Percentiles rank a stretch among this genome's conserved stretches.
Evolutionary conservation across 495 filamentous ascomycete genomes (phyloP).

Genomic region (Aspergillus taichungensis): DNA sequence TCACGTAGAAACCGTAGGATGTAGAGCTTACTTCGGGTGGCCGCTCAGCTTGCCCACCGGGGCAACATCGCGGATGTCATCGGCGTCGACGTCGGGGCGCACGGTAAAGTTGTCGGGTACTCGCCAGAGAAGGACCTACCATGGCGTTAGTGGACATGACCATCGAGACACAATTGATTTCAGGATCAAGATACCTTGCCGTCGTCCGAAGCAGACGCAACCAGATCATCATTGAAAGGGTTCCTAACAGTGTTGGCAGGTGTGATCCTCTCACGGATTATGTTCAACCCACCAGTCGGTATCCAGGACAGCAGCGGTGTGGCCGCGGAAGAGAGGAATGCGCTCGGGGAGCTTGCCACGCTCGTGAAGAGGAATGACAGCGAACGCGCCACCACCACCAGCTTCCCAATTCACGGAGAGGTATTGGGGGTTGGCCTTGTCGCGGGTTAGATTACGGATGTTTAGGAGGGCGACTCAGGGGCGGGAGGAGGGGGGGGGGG

Average conservation of each 20-base stretch:
- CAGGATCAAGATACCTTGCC: constrained; percentile 55
- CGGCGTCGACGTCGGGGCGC: constrained; percentile 65
- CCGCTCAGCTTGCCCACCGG: constrained; percentile 75
- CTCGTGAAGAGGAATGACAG: constrained; percentile 87
- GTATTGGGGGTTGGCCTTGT: constrained; percentile 87
- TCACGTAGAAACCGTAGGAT: not conserved
- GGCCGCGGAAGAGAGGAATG: constrained; percentile 89
- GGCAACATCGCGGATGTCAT: constrained; percentile 64
- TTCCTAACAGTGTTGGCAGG: constrained; percentile 51
- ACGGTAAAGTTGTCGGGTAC: constrained; percentile 85
- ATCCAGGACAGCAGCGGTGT: constrained; percentile 90
- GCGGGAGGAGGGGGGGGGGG: constrained; percentile 18
- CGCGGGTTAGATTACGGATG: constrained; percentile 15
- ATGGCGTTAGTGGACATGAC: constrained; percentile 11
- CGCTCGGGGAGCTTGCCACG: constrained; percentile 83
- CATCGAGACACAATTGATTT: no score
- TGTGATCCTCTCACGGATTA: not conserved
- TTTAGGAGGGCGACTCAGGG: constrained; percentile 19
- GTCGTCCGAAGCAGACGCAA: constrained; percentile 92
- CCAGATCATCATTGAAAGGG: constrained; percentile 86
- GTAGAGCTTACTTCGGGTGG: constrained; percentile 37
- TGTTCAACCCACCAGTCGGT: constrained; percentile 75
- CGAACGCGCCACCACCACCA: constrained; percentile 92
- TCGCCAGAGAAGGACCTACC: constrained; percentile 80
- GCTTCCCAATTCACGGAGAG: constrained; percentile 98